A percentile compares a stretch with the other conserved stretches of the same genome.
Evolutionary conservation across 2,329 filamentous ascomycete genomes (phyloP).

Genomic region (Furcasterigmium furcatum): DNA sequence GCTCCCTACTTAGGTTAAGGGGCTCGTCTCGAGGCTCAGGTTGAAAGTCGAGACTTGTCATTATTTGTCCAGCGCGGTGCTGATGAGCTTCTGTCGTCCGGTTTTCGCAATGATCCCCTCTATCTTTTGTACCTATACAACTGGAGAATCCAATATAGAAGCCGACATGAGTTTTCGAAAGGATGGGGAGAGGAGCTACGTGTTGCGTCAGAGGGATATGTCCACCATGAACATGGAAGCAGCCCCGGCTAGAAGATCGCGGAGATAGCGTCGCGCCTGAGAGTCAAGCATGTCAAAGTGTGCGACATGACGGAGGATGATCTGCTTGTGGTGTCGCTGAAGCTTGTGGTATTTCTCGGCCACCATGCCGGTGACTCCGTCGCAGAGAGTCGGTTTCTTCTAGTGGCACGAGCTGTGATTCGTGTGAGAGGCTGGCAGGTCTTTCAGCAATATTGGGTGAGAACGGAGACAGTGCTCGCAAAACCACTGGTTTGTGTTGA

Average conservation of each 20-base stretch:
- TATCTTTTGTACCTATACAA: too few species aligned
- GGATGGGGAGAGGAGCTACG: too few species aligned
- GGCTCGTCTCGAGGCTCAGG: too few species aligned
- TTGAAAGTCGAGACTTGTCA: too few species aligned
- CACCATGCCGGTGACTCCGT: background rate
- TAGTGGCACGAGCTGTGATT: background rate
- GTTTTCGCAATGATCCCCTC: too few species aligned
- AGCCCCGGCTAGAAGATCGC: background rate
- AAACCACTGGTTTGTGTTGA: background rate
- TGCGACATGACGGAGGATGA: background rate
- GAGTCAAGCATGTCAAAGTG: background rate
- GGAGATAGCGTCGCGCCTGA: background rate
- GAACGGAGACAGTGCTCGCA: background rate
- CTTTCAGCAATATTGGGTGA: background rate
- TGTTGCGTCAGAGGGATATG: too few species aligned
- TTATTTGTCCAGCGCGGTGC: too few species aligned
- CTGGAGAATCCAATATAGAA: too few species aligned
- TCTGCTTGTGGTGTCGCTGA: background rate
- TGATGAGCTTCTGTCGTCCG: too few species aligned
- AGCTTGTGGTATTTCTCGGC: background rate
- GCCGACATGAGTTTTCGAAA: too few species aligned
- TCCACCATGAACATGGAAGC: too few species aligned
- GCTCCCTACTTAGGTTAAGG: too few species aligned
- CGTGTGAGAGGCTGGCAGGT: background rate
- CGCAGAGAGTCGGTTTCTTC: background rate